Percentiles rank a stretch among this genome's conserved stretches.
Evolutionary conservation across 371 early-diverging fungal species (phyloP).

Genomic region (Mucor racemosus): DNA sequence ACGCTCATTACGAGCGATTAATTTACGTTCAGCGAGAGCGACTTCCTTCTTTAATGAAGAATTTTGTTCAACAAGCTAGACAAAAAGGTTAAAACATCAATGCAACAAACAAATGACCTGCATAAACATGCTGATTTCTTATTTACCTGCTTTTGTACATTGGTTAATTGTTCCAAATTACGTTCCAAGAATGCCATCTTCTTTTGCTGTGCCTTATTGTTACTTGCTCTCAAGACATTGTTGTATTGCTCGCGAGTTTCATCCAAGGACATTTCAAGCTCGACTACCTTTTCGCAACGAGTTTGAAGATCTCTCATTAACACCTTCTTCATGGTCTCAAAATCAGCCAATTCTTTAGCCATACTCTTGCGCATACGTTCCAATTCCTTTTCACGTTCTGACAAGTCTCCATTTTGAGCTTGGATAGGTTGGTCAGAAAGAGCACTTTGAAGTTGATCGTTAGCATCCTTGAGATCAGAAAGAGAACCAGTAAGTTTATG

Average conservation of each 20-base stretch:
- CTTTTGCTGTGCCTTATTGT: conserved; percentile 86
- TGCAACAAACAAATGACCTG: not conserved
- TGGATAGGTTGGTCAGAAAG: conserved; percentile 39
- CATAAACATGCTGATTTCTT: conserved; percentile 57
- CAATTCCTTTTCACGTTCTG: conserved; percentile 84
- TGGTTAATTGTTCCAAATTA: conserved; percentile 92
- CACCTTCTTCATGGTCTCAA: conserved; percentile 95
- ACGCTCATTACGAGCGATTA: conserved; percentile 90
- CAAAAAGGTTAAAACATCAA: not conserved
- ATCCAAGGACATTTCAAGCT: conserved; percentile 93
- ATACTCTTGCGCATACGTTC: conserved; percentile 89
- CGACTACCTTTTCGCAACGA: conserved; percentile 94
- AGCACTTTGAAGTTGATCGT: conserved; percentile 24
- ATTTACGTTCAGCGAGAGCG: conserved; percentile 88
- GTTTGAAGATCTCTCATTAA: conserved; percentile 95
- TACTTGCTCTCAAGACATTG: conserved; percentile 78
- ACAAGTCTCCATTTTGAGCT: conserved; percentile 27
- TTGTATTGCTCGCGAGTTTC: conserved; percentile 92
- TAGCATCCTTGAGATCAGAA: conserved; percentile 31
- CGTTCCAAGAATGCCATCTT: conserved; percentile 95
- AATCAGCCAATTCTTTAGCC: conserved; percentile 90
- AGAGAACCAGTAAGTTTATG: conserved; percentile 63
- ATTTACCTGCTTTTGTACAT: conserved; percentile 85
- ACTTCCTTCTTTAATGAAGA: conserved; percentile 91
- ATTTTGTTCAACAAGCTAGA: conserved; percentile 91